Conservation (phyloP, 106 monocot species). For the Agapanthus africanus region DNA sequence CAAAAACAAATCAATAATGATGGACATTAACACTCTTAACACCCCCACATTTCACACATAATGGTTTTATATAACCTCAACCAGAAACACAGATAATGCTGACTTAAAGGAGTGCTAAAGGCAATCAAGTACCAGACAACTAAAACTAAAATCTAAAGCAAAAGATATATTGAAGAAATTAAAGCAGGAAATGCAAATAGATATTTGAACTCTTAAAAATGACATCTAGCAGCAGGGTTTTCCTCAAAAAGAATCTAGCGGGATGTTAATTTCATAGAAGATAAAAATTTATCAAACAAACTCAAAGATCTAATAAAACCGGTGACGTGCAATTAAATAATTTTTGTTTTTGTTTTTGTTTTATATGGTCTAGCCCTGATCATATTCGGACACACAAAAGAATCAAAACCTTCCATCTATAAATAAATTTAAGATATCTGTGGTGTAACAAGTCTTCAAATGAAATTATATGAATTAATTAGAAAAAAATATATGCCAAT, state of each 20-base stretch:
- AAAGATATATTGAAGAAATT: background rate
- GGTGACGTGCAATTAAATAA: background rate
- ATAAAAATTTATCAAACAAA: background rate
- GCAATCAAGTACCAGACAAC: background rate
- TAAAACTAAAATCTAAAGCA: background rate
- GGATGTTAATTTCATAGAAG: no score
- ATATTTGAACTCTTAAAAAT: background rate
- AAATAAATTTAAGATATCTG: background rate
- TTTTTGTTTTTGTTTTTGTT: background rate
- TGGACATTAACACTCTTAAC: background rate
- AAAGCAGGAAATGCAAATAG: background rate
- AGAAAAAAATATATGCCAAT: background rate
- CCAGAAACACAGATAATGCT: background rate
- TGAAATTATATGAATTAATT: background rate
- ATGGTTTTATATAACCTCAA: background rate
- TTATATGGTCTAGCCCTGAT: background rate
- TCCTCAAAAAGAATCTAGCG: no score
- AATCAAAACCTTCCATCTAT: background rate
- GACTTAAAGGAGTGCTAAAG: background rate
- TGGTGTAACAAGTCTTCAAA: background rate
- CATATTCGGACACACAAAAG: background rate
- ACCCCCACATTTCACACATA: background rate
- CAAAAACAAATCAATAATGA: background rate
- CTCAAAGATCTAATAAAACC: background rate
- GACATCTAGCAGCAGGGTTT: background rate